phyloP scores from a whole-genome alignment of 208 protist species.

The Trypanosoma congolense region DNA sequence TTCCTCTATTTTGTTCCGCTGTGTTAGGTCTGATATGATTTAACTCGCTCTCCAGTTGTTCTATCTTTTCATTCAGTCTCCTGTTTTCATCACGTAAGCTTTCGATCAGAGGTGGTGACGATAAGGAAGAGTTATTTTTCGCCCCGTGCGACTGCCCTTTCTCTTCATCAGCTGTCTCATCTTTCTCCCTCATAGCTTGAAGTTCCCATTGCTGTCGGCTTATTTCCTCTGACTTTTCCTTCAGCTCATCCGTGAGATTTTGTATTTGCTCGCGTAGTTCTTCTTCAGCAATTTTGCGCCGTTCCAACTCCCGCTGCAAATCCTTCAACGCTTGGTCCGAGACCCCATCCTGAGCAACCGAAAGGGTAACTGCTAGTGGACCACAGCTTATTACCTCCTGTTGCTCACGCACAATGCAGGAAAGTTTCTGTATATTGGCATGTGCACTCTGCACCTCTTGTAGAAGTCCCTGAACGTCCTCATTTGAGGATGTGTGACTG shows the following conservation, averaged over 20 bases:
- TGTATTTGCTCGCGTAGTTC: conserved; percentile 27
- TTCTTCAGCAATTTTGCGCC: conserved; percentile 25
- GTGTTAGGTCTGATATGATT: background rate
- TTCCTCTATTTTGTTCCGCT: no score
- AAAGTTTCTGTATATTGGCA: conserved; percentile 48
- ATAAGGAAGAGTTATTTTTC: no score
- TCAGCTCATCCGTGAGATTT: conserved; percentile 12
- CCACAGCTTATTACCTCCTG: conserved; percentile 57
- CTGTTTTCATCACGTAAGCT: no score
- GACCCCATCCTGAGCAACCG: conserved; percentile 29
- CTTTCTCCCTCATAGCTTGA: conserved; percentile 5
- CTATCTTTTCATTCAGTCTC: background rate
- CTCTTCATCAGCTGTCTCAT: background rate
- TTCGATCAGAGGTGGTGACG: no score
- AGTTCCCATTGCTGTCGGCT: conserved; percentile 25
- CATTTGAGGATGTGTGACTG: conserved; percentile 69
- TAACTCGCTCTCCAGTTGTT: background rate
- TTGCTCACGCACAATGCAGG: conserved; percentile 49
- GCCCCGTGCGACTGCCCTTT: no score
- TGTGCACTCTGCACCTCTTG: conserved; percentile 56
- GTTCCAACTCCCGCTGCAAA: conserved; percentile 39
- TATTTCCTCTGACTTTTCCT: conserved; percentile 17
- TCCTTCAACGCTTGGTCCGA: conserved; percentile 29
- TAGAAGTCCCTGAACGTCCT: conserved; percentile 74
- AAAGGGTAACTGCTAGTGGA: conserved; percentile 31